Percentiles rank a stretch among this genome's conserved stretches.
Evolutionary conservation across 1,284 basidiomycete genomes (phyloP).

Genomic region (Boletus smithii): DNA sequence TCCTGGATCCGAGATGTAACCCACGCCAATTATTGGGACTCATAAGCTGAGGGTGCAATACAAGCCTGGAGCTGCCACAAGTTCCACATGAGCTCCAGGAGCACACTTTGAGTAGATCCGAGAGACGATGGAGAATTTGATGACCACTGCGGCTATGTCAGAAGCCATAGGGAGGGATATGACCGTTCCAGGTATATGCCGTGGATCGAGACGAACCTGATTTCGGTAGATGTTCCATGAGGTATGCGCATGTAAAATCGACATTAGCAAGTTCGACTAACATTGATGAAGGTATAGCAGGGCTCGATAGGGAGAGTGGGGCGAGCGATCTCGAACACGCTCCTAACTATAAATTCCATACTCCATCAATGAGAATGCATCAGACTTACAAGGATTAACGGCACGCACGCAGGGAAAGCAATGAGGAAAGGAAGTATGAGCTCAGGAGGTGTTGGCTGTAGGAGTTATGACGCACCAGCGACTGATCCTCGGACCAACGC

Average conservation of each 20-base stretch:
- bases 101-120: neutral
- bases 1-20: constrained; percentile 17
- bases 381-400: neutral
- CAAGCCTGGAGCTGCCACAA: constrained; percentile 2
- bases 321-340: neutral
- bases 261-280: neutral
- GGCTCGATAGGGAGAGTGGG: neutral
- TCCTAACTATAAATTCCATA: neutral
- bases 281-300: neutral
- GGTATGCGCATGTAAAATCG: constrained; percentile 14
- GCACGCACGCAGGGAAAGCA: neutral
- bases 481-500: constrained; percentile 18
- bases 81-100: neutral
- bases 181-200: neutral
- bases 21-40: neutral
- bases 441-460: constrained; percentile 1
- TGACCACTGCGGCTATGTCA: neutral
- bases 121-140: neutral
- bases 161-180: neutral
- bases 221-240: constrained; percentile 6
- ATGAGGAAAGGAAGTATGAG: constrained; percentile 1
- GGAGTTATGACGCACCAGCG: constrained; percentile 1
- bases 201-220: constrained; percentile 2
- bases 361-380: neutral
- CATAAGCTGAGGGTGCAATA: neutral